Evolutionary conservation across 2,329 filamentous ascomycete species (phyloP).

Genomic region (Ploettnerulaceae sp.): DNA sequence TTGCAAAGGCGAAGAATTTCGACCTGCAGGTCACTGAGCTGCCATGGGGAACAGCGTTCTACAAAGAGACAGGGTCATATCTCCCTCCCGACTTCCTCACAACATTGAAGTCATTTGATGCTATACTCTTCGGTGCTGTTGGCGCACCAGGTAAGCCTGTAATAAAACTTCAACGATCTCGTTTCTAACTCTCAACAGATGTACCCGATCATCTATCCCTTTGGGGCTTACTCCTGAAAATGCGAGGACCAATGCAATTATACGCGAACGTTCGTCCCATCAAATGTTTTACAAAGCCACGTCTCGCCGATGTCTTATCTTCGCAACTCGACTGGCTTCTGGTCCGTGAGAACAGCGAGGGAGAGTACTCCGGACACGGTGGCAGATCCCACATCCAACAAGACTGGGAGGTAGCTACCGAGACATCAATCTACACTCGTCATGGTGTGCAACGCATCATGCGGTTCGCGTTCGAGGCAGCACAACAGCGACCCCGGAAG

Average conservation of each 20-base stretch:
- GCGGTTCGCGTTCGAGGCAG: slow-evolving; percentile 56
- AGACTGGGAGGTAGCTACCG: slow-evolving; percentile 56
- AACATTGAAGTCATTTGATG: slow-evolving; percentile 49
- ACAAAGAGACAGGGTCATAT: slow-evolving; percentile 52
- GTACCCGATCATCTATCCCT: slow-evolving; percentile 64
- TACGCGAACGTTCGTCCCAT: slow-evolving; percentile 63
- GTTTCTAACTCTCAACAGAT: slow-evolving; percentile 30
- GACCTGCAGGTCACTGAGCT: slow-evolving; percentile 53
- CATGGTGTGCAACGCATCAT: slow-evolving; percentile 56
- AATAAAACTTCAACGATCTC: not conserved
- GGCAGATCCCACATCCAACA: slow-evolving; percentile 52
- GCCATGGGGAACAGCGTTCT: slow-evolving; percentile 55
- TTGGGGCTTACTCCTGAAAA: slow-evolving; percentile 58
- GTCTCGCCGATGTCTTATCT: slow-evolving; percentile 53
- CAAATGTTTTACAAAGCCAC: slow-evolving; percentile 51
- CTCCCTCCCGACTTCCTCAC: slow-evolving; percentile 53
- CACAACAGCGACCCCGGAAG: slow-evolving; percentile 49
- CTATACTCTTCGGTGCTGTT: slow-evolving; percentile 57
- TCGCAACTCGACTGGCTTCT: slow-evolving; percentile 58
- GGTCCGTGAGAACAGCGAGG: slow-evolving; percentile 61
- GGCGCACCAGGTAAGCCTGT: slow-evolving; percentile 45
- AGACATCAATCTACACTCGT: slow-evolving; percentile 58
- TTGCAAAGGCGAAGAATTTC: slow-evolving; percentile 50
- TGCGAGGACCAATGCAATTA: slow-evolving; percentile 59
- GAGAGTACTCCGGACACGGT: slow-evolving; percentile 45